Evolutionary conservation across 2,329 filamentous ascomycete genomes (phyloP).

Genomic region (Plectosphaerella sp.): DNA sequence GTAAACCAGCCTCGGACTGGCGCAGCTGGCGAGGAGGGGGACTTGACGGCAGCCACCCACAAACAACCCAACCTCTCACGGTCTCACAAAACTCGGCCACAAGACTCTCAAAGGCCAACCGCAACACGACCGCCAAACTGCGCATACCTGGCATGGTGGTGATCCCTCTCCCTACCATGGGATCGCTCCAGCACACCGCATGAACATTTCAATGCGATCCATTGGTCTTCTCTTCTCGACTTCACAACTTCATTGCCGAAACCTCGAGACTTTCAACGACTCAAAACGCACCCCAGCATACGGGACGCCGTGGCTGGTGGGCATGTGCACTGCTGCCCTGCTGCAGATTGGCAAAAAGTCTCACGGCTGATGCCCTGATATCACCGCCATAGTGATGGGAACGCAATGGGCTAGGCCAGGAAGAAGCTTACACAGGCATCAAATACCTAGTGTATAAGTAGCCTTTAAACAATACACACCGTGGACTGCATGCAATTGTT

Average conservation of each 20-base stretch:
- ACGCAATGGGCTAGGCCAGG: no score
- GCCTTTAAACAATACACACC: no score
- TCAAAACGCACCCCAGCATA: neutral
- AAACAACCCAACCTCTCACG: neutral
- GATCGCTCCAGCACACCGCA: neutral
- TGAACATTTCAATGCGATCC: neutral
- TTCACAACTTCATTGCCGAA: neutral
- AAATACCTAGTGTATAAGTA: no score
- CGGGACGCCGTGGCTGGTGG: neutral
- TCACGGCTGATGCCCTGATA: no score
- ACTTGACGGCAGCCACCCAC: neutral
- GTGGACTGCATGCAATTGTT: no score
- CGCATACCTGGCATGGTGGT: neutral
- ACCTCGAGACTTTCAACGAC: neutral
- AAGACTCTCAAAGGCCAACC: neutral
- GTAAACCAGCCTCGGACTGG: slow-evolving; percentile 16
- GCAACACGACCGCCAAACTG: neutral
- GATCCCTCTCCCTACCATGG: neutral
- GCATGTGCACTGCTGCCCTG: no score
- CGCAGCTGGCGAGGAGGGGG: no score
- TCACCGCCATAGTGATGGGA: no score
- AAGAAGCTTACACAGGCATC: no score
- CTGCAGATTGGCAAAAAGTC: no score
- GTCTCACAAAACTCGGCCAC: neutral
- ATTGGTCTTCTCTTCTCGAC: neutral